Conservation (phyloP, 73 alveolate species). For the Paramecium biaurelia region DNA sequence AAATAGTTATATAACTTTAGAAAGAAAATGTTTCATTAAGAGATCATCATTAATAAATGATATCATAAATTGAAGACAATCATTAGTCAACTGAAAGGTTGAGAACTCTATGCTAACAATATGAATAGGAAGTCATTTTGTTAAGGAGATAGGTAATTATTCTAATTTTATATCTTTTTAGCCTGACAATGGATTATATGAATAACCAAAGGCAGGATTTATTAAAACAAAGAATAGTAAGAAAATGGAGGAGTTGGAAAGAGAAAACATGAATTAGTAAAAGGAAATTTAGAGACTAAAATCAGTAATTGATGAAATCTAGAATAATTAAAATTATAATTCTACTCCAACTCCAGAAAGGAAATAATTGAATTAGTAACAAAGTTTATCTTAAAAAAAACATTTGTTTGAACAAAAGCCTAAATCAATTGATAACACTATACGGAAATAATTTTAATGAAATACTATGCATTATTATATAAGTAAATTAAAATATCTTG, state of each 20-base stretch:
- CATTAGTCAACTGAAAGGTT: background rate
- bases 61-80: background rate
- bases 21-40: constrained; percentile 27
- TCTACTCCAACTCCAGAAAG: constrained; percentile 32
- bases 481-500: background rate
- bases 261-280: background rate
- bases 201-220: constrained; percentile 46
- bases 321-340: background rate
- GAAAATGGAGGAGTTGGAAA: constrained; percentile 8
- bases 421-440: constrained; percentile 44
- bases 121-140: background rate
- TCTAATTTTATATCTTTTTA: background rate
- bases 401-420: constrained; percentile 45
- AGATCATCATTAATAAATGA: constrained; percentile 18
- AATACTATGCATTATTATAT: background rate
- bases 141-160: background rate
- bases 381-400: background rate
- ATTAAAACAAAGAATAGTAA: background rate
- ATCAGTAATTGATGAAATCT: background rate
- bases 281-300: background rate
- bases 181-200: background rate
- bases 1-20: background rate
- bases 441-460: constrained; percentile 26
- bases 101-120: background rate
- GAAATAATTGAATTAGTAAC: background rate